Evolutionary conservation across 257 asterid species (phyloP), one percentile per base, ranked within the genome.

Genomic region (Euphrasia confusa): DNA sequence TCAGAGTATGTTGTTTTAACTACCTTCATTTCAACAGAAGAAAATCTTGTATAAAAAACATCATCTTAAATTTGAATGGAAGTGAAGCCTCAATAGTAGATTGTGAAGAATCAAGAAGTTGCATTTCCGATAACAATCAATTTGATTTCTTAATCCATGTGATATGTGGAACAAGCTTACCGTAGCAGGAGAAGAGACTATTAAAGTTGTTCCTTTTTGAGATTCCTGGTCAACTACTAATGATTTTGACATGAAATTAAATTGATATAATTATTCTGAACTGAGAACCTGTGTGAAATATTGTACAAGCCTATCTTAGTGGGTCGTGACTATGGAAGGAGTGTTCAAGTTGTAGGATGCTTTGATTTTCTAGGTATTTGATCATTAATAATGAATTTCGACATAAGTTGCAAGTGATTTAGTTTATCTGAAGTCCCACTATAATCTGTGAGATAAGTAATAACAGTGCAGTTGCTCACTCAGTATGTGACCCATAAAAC

Each of bases 391-490:
- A 50, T 37, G 33, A 14, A 54, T 17, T 60, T 47, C 61, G 69
- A 35, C 15, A 39, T 1, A 33, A 27, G 61, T 45, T 33, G 28
- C 7, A 68, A 35, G 52, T 55, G 30, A 63, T 58, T 14, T 24
- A 35, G 59, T 69, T 52, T 32, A 52, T 52, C 52, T 14, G 32
- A 68, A 64, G 53, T 53, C 47, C 64, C 44, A 54, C 47, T 15
- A 10, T 54, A 60, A 45, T 27, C 53, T 39, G 47, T 65, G 54
- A 12, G 54, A 60, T 54, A 53, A 52, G 53, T 7, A 60, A 49
- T 26, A 57, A 65, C 24, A 42, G 15, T 13, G 56, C 47, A 63
- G 55, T 12, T 58, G 57, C 44, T 53, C 17, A 59, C 68, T 57
- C 61, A 21, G 37, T 54, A 45, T 60, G 5, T 44, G 40, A 44